Conservation (phyloP, 805 yeast species). For the Kluyveromyces lactis region DNA sequence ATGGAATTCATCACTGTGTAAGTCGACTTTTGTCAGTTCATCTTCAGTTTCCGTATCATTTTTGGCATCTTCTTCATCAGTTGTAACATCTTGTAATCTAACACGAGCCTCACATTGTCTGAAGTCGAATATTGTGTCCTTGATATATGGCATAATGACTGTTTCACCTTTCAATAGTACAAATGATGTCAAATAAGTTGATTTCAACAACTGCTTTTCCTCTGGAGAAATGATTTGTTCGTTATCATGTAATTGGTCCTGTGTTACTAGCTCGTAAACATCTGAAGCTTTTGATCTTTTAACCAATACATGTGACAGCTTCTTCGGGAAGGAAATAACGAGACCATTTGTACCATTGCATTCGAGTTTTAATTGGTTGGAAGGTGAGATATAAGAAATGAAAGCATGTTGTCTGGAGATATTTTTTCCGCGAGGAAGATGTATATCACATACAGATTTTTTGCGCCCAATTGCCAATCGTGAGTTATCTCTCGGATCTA, state of each 20-base stretch:
- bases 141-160: conserved; percentile 52
- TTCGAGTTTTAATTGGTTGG: conserved; percentile 41
- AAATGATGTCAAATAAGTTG: conserved; percentile 20
- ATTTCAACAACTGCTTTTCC: conserved; percentile 15
- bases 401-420: conserved; percentile 29
- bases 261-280: conserved; percentile 19
- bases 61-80: conserved; percentile 39
- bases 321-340: conserved; percentile 52
- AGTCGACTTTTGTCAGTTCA: conserved; percentile 23
- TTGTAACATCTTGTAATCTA: conserved; percentile 41
- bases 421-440: conserved; percentile 24
- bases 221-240: conserved; percentile 1
- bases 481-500: conserved; percentile 14
- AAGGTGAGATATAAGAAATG: conserved; percentile 32
- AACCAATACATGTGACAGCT: conserved; percentile 28
- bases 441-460: conserved; percentile 22
- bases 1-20: conserved; percentile 16
- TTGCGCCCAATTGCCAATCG: conserved; percentile 26
- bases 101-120: conserved; percentile 46
- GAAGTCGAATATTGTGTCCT: conserved; percentile 59
- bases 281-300: conserved; percentile 12
- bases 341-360: conserved; percentile 85
- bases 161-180: conserved; percentile 52
- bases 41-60: conserved; percentile 33
- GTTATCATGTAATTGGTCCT: conserved; percentile 6